Evolutionary conservation across 2,329 filamentous ascomycete species (phyloP), one percentile per base, ranked within the genome.

Genomic region (Xylariaceae sp.): DNA sequence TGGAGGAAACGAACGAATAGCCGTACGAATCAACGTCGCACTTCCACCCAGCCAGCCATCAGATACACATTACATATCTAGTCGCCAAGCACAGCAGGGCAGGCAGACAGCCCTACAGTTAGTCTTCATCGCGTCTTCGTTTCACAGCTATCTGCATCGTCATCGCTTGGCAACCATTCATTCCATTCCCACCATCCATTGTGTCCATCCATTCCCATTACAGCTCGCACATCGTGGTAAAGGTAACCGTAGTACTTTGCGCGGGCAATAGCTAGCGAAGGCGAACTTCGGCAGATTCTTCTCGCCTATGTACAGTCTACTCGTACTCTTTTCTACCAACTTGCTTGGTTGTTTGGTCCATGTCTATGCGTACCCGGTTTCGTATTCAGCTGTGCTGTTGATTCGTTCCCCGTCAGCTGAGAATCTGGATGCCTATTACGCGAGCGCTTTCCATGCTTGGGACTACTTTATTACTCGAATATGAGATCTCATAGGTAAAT

Each of bases 51-150:
- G 37, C 37, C 37, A 42, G 37, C 37, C 37, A 42, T 42, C 11
- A 42, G 23, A 30, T 30, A 30, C 23, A 30, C 23, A 30, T 30
- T 1, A 30, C 23, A 30, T 30, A 30, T 30, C 23, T 30, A 42
- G 9, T 42, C 37, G 37, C 42, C 42, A 45, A 45, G 42, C 42
- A 45, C 13, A 42, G 37, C 37, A 42, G 9, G 5, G 13, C 13
- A 42, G 13, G 5, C 55, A 60, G 55, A 23, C 37, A 60, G 60
- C 55, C 60, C 55, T 56, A 60, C 60, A 60, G 13, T n/a, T 13
- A n/a, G 9, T 45, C 11, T n/a, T 45, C 42, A 3, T 45, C 13
- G 5, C 13, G 11, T 45, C 42, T 45, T 42, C 13, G 47, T 23
- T 45, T 34, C 17, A 15, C 53, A 47, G 10, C 11, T 37, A 51